These are phyloP conservation scores for Nyssa sinensis DNA, from an alignment of 148 eudicot species.

Conservation along the genomic window DNA sequence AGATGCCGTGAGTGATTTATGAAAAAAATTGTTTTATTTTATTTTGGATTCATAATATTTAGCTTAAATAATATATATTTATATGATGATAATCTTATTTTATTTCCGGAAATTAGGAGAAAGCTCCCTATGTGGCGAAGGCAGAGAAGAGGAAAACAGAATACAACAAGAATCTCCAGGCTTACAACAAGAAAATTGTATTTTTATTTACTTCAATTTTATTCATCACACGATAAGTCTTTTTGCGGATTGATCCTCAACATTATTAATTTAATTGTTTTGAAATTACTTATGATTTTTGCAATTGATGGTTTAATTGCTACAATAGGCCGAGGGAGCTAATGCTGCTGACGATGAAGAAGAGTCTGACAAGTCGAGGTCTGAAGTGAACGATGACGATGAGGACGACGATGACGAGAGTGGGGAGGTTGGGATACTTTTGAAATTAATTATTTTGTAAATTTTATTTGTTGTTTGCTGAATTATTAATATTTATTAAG, in stretches of 20 bases:
- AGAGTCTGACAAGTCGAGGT: conserved; percentile 47
- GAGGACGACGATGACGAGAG: conserved; percentile 32
- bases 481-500: neutral
- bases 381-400: conserved; percentile 42
- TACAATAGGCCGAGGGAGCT: conserved; percentile 28
- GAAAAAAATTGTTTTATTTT: neutral
- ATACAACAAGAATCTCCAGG: conserved; percentile 30
- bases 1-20: conserved; percentile 15
- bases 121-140: conserved; percentile 34
- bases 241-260: no score
- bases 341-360: conserved; percentile 34
- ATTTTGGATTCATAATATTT: neutral
- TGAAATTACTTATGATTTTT: neutral
- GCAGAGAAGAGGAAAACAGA: conserved; percentile 46
- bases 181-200: conserved; percentile 42
- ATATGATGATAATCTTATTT: neutral
- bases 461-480: neutral
- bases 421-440: conserved; percentile 21
- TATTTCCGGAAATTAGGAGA: conserved; percentile 24
- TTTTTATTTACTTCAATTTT: neutral
- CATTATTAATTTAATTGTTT: no score
- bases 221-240: no score
- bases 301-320: neutral
- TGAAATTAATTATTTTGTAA: neutral
- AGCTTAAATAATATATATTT: neutral